Conservation (phyloP, 23 red algal genomes). For the Gracilaria gracilis region DNA sequence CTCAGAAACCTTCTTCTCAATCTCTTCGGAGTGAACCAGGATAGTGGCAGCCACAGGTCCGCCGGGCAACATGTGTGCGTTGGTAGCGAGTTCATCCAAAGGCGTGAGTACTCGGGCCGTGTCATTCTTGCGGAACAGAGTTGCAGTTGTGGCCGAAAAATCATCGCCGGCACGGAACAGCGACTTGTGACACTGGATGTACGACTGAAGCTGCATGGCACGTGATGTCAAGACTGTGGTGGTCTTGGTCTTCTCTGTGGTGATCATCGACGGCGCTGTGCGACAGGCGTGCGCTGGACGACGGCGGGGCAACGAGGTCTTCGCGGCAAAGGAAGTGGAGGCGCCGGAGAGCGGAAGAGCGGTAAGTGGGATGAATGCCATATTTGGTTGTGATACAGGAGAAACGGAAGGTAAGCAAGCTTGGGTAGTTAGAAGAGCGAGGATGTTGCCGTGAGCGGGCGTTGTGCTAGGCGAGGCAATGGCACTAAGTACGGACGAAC, state of each 20-base stretch:
- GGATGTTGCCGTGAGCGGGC: background rate
- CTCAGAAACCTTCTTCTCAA: constrained; percentile 35
- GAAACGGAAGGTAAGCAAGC: background rate
- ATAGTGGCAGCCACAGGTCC: constrained; percentile 67
- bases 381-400: background rate
- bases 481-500: no score
- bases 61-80: constrained; percentile 70
- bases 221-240: constrained; percentile 21
- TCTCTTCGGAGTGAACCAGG: constrained; percentile 59
- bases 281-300: background rate
- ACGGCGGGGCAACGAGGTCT: background rate
- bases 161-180: constrained; percentile 78
- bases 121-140: constrained; percentile 90
- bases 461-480: no score
- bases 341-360: constrained; percentile 4
- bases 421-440: background rate
- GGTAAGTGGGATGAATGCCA: constrained; percentile 57
- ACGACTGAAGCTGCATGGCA: constrained; percentile 58
- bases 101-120: constrained; percentile 74
- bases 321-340: background rate
- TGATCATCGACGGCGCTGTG: constrained; percentile 31
- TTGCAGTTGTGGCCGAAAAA: constrained; percentile 67
- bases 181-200: constrained; percentile 83
- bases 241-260: constrained; percentile 25
- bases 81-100: constrained; percentile 75